Percentiles rank a stretch among this genome's conserved stretches.
Evolutionary conservation across 169 alveolate genomes (phyloP).

Genomic region (Cryptosporidium baileyi): DNA sequence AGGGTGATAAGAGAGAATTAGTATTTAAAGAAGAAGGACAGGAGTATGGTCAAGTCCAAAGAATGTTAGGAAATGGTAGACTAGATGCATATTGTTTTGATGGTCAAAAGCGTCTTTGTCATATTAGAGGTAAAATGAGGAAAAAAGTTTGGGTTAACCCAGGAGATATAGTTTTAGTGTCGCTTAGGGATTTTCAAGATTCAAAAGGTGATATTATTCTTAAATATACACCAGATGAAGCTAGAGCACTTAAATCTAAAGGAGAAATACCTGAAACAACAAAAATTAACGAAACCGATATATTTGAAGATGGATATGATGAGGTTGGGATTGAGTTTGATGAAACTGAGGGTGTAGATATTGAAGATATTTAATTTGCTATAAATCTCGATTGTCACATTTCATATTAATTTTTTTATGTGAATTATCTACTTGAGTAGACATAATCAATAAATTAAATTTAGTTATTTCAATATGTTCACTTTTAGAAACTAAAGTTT

Average conservation of each 20-base stretch:
- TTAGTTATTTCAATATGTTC: no score
- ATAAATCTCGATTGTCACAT: no score
- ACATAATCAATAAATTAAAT: no score
- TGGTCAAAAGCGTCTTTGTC: slow-evolving; percentile 95
- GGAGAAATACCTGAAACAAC: slow-evolving; percentile 98
- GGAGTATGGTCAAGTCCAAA: slow-evolving; percentile 94
- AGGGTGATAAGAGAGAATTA: slow-evolving; percentile 93
- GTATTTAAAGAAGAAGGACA: slow-evolving; percentile 95
- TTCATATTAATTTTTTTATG: no score
- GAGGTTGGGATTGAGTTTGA: slow-evolving; percentile 87
- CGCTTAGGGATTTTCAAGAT: slow-evolving; percentile 97
- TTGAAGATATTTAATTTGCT: slow-evolving; percentile 55
- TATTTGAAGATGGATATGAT: slow-evolving; percentile 86
- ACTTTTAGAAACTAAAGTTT: no score
- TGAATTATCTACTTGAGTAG: no score
- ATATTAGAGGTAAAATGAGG: slow-evolving; percentile 96
- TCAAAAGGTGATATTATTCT: slow-evolving; percentile 98
- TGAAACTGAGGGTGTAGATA: slow-evolving; percentile 74
- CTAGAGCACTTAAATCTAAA: slow-evolving; percentile 91
- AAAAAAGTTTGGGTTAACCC: slow-evolving; percentile 98
- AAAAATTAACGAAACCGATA: slow-evolving; percentile 91
- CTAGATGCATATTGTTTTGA: slow-evolving; percentile 97
- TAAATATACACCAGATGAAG: slow-evolving; percentile 97
- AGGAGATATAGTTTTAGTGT: slow-evolving; percentile 94
- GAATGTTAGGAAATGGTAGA: slow-evolving; percentile 98